phyloP scores from a whole-genome alignment of 2,329 filamentous ascomycete species.

The Calycina herbarum region DNA sequence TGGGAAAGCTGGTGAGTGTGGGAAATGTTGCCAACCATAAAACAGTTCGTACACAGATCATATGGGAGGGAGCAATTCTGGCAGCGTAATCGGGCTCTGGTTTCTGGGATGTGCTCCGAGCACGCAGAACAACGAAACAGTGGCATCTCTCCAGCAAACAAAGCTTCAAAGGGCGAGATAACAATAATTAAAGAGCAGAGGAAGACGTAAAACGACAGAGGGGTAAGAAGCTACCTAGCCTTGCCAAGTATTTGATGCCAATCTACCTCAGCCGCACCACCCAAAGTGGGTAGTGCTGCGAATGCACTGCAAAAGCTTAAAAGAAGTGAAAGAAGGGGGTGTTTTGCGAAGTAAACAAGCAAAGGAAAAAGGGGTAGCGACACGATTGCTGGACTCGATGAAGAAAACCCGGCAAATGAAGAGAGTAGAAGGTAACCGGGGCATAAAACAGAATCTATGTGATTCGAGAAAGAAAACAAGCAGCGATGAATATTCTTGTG shows the following conservation, averaged over 20 bases:
- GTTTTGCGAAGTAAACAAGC: too few relatives aligned
- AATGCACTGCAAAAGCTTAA: neutral
- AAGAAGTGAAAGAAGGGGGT: too few relatives aligned
- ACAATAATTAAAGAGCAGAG: too few relatives aligned
- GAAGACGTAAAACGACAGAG: too few relatives aligned
- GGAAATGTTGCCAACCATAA: neutral
- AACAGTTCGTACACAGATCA: slow-evolving; percentile 8
- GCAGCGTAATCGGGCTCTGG: slow-evolving; percentile 6
- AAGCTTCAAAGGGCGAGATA: neutral
- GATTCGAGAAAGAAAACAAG: too few relatives aligned
- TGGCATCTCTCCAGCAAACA: neutral
- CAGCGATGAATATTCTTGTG: too few relatives aligned
- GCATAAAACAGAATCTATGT: too few relatives aligned
- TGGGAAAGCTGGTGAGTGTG: slow-evolving; percentile 6
- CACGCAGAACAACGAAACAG: neutral
- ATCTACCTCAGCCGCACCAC: slow-evolving; percentile 2
- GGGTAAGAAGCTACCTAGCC: neutral
- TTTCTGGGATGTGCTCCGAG: slow-evolving; percentile 5
- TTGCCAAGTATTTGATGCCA: slow-evolving; percentile 2
- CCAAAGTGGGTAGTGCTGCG: neutral
- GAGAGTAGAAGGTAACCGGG: too few relatives aligned
- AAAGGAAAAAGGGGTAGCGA: too few relatives aligned
- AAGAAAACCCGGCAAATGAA: too few relatives aligned
- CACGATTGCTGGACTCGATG: too few relatives aligned
- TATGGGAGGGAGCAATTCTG: slow-evolving; percentile 2